Base-by-base conservation (phyloP, 2,329 filamentous ascomycete species). In the Beauveria varroae region DNA sequence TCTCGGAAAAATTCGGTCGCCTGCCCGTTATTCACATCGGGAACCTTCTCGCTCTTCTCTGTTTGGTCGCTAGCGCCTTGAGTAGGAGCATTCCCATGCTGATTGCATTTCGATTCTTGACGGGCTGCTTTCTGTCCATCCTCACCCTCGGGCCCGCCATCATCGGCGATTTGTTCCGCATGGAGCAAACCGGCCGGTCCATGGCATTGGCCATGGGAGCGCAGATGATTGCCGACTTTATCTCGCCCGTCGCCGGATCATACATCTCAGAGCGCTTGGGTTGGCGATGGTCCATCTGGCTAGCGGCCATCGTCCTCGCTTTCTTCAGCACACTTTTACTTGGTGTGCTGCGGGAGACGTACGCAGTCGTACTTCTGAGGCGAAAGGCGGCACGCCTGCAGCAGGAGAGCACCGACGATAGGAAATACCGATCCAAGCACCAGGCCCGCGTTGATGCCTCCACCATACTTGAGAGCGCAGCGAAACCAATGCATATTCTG, bases 71-170 rank as follows among this genome's bases (percentile, higher is more conserved):
- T 30, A 63, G 63, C 51, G 66, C 66, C 12, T 70, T 87, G 0
- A 76, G 81, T 2, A 83, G 85, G 67, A 81, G 87, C 67, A 74
- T 86, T 4, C 81, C 84, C 67, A 83, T 83, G 0, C 70, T 89
- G 30, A 76, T 87, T 71, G 71, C 85, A 43, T 84, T 82, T 12
- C 77, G 85, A 10, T 87, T 88, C 70, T 83, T 86, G 63, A 75
- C 78, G 4, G 84, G 81, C 0, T 78, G 85, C 61, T 85, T 85
- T 66, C 82, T 79, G 16, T 80, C 79, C 0, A 83, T 84, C 0
- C 84, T 85, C 0, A 78, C 89, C 9, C 86, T 86, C 67, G 86
- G 84, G 0, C 85, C 85, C 12, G 86, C 85, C 30, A 85, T 87
- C 0, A 68, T 89, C 10, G 81, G 80, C 34, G 86, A 89, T 71